phyloP scores from a whole-genome alignment of 2,329 filamentous ascomycete genomes.

The Paecilomyces dactylethromorphus region DNA sequence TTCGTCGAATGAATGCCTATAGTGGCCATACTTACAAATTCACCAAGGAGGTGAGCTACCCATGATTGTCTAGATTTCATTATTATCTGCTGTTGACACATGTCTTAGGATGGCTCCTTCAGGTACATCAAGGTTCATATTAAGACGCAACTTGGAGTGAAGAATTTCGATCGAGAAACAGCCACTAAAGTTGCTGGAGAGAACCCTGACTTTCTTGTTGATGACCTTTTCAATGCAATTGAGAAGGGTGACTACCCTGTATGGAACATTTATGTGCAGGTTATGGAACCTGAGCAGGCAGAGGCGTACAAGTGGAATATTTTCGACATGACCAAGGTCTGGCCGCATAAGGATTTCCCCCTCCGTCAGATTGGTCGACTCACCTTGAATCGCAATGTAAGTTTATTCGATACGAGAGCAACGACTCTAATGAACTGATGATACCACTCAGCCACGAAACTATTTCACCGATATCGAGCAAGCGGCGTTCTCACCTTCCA shows the following conservation, averaged over 20 bases:
- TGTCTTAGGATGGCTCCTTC: conserved; percentile 48
- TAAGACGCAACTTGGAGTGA: conserved; percentile 34
- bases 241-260: conserved; percentile 50
- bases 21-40: conserved; percentile 60
- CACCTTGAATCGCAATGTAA: conserved; percentile 45
- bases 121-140: conserved; percentile 56
- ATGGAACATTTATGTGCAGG: conserved; percentile 51
- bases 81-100: neutral
- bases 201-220: conserved; percentile 53
- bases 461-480: conserved; percentile 64
- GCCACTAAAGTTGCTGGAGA: conserved; percentile 44
- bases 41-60: conserved; percentile 40
- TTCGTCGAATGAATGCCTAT: conserved; percentile 58
- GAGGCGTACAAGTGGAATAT: conserved; percentile 43
- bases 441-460: conserved; percentile 47
- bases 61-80: too few species aligned
- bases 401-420: too few species aligned
- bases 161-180: conserved; percentile 48
- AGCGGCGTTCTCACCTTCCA: conserved; percentile 59
- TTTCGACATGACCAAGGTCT: conserved; percentile 53
- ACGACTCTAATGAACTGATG: too few species aligned
- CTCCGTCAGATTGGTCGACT: conserved; percentile 45
- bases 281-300: conserved; percentile 48
- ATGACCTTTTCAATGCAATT: conserved; percentile 58
- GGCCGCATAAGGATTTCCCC: conserved; percentile 47